Evolutionary conservation across 1,284 basidiomycete genomes (phyloP), one percentile per base, ranked within the genome.

Genomic region (Melampsora americana): DNA sequence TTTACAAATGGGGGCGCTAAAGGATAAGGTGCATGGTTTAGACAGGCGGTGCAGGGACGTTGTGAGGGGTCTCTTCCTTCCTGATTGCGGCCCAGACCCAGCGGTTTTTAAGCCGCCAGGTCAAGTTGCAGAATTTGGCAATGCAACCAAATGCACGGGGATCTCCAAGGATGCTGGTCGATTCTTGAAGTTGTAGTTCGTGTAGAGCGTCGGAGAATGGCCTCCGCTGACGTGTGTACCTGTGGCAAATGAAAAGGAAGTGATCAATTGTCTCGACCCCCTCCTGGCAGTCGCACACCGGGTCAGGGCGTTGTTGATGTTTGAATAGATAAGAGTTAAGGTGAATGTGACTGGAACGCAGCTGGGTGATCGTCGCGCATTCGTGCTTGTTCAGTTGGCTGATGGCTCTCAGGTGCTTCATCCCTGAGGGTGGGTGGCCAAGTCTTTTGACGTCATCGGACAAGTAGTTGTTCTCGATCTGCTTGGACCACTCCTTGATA

Each of bases 261-360:
- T 68, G 66, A n/a, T 26, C 39, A 50, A 50, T 46, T 16, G 48
- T 60, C 26, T 69, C 68, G 28, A 18, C 4, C 20, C 28, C 50
- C n/a, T 60, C 44, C 18, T 56, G 60, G 14, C n/a, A 12, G 2
- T 56, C 12, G 30, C 68, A 69, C 5, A 56, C 14, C 0, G 68
- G 68, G 26, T 26, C 56, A 16, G 28, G 53, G 0, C n/a, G 16
- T 59, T n/a, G 68, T 44, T 69, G 35, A 26, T 28, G n/a, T 69
- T 60, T 28, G 26, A 59, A 69, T 4, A 59, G n/a, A 26, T 59
- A 69, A 0, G 48, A 9, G 20, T 69, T 69, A 0, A 69, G 32
- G 30, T 9, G n/a, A 12, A 59, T 32, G 18, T 69, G 68, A 14
- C 39, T 59, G 0, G 68, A 69, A 39, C 68, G 44, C 2, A 69